Percentiles rank a stretch among this genome's conserved stretches.
Conservation (phyloP, 768 basidiomycete species). For the Podaxis sp. region DNA sequence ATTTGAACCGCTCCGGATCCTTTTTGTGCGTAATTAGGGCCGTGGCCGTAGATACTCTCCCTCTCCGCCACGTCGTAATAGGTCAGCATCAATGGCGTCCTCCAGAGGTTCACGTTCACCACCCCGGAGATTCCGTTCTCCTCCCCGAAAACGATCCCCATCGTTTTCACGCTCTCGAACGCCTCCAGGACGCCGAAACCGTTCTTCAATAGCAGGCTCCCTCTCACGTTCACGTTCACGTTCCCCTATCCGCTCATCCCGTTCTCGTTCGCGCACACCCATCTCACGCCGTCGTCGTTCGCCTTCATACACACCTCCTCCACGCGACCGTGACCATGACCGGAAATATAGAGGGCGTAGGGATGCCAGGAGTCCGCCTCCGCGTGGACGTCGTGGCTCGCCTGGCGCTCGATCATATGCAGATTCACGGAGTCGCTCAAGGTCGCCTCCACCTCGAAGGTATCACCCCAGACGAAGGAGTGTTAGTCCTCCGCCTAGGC, state of each 20-base stretch:
- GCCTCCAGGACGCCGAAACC: slow-evolving; percentile 20
- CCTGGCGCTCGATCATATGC: slow-evolving; percentile 28
- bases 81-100: slow-evolving; percentile 13
- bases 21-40: slow-evolving; percentile 24
- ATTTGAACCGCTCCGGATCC: background rate
- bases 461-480: slow-evolving; percentile 41
- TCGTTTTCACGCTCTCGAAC: slow-evolving; percentile 24
- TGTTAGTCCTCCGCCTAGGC: slow-evolving; percentile 30
- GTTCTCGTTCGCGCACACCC: slow-evolving; percentile 39
- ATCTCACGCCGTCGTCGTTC: slow-evolving; percentile 36
- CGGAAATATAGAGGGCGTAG: slow-evolving; percentile 28
- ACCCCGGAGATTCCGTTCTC: slow-evolving; percentile 26
- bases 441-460: slow-evolving; percentile 33
- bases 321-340: slow-evolving; percentile 25
- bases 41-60: slow-evolving; percentile 45
- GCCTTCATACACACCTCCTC: slow-evolving; percentile 49
- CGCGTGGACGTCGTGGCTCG: slow-evolving; percentile 40
- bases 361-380: slow-evolving; percentile 55
- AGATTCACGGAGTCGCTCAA: slow-evolving; percentile 32
- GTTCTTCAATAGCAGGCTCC: slow-evolving; percentile 38
- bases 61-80: slow-evolving; percentile 27
- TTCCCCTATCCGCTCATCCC: slow-evolving; percentile 34
- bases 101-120: slow-evolving; percentile 33
- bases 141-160: slow-evolving; percentile 16
- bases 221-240: slow-evolving; percentile 37